phyloP scores from a whole-genome alignment of 116 monocot species.

The Dioscorea cayenensis region DNA sequence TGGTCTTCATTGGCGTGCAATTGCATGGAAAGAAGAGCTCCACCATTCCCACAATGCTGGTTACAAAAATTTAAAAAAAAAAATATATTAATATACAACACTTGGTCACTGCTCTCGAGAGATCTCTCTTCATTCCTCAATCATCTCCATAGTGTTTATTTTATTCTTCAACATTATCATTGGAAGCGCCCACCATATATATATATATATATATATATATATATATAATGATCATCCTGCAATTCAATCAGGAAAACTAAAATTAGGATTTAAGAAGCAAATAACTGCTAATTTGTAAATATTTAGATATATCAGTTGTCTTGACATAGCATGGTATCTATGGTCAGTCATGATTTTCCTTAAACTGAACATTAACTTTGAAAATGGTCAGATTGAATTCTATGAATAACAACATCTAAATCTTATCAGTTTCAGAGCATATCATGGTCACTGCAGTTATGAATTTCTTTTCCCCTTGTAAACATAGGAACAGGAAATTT shows the following conservation, averaged over 20 bases:
- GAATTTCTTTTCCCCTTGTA: not conserved
- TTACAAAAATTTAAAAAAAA: not conserved
- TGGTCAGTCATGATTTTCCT: not conserved
- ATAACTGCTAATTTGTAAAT: not conserved
- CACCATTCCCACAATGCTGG: constrained; percentile 9
- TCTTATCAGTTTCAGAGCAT: not conserved
- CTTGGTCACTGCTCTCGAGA: constrained; percentile 22
- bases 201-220: no score
- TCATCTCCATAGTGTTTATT: constrained; percentile 14
- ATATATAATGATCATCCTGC: not conserved
- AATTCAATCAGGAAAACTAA: not conserved
- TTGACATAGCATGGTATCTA: no score
- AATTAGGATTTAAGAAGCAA: not conserved
- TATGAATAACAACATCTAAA: no score
- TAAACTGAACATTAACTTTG: no score
- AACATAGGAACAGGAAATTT: not conserved
- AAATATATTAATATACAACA: not conserved
- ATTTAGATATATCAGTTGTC: no score
- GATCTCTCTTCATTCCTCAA: constrained; percentile 36
- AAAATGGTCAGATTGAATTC: no score
- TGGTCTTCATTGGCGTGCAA: constrained; percentile 12
- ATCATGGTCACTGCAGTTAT: not conserved
- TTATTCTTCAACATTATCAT: constrained; percentile 1
- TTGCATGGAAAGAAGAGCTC: constrained; percentile 57
- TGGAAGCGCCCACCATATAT: not conserved